Base-by-base conservation (phyloP, 306 rosid genomes). In the Mimosa bimucronata region DNA sequence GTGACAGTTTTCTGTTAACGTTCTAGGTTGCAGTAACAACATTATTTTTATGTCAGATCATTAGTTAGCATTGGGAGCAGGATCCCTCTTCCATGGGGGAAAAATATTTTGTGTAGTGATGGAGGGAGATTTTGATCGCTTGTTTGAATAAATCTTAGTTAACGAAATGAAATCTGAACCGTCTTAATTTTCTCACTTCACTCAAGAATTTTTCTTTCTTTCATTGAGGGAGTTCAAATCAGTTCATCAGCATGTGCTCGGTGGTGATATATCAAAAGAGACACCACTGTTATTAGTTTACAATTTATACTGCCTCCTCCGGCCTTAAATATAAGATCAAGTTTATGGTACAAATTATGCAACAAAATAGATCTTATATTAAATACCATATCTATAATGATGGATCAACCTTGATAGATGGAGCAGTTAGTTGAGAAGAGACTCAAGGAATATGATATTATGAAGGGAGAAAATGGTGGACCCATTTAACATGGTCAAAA, bases 1-100 rank as follows among this genome's bases (percentile, higher is more conserved):
- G 80, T 34, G 73, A 75, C 87, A 42, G 89, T 81, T 86, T 86
- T 81, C 89, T 45, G 87, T 86, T 83, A 79, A 4, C 50, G 81
- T 40, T 74, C 62, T 34, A 41, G 66, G 45, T 29, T 28, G 46
- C 37, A 70, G 55, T 57, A 70, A 74, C 46, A 70, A 70, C 38
- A 78, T 37, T 81, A 41, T 76, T 61, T 81, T 30, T 64, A 69
- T 79, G 83, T 75, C 81, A 74, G 79, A 79, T 74, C 79, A 85
- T 77, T 46, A 68, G 38, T 73, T 38, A 25, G 75, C 82, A 76
- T 79, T 80, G 84, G 73, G 78, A 57, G 30, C 15, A 57, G 30
- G 64, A 58, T 21, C 65, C 31, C 31, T 58, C 31, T 58, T 58
- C 31, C 16, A 9, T 58, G 7, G 65, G 26, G 12, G 16, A 11